phyloP scores from a whole-genome alignment of 805 yeast genomes.

The Starmerella davenportii region DNA sequence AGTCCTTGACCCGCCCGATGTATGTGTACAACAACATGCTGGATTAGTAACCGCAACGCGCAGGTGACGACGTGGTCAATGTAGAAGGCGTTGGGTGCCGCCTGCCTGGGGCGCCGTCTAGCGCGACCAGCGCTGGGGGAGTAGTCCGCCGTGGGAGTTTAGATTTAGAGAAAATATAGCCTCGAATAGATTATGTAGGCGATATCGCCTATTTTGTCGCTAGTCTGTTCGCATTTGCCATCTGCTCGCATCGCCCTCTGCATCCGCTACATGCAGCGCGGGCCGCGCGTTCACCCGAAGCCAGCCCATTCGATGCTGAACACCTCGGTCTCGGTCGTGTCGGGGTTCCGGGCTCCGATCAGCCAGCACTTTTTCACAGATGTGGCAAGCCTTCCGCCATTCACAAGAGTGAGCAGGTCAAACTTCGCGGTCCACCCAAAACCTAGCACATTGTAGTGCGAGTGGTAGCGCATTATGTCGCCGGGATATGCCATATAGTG shows the following conservation, averaged over 20 bases:
- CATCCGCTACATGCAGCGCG: too few relatives aligned
- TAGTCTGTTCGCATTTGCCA: too few relatives aligned
- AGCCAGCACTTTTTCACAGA: slow-evolving; percentile 79
- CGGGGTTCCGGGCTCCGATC: slow-evolving; percentile 23
- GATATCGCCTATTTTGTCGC: too few relatives aligned
- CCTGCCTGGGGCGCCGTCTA: too few relatives aligned
- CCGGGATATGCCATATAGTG: slow-evolving; percentile 83
- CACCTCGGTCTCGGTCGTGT: slow-evolving; percentile 20
- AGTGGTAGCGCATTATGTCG: slow-evolving; percentile 78
- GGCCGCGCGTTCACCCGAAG: slow-evolving; percentile 60
- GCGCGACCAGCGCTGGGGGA: too few relatives aligned
- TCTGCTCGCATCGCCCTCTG: too few relatives aligned
- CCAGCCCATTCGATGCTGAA: slow-evolving; percentile 94
- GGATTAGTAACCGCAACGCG: neutral
- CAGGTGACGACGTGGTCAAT: neutral
- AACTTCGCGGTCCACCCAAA: slow-evolving; percentile 34
- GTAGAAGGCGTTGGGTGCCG: too few relatives aligned
- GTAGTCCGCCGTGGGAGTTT: too few relatives aligned
- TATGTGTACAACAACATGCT: slow-evolving; percentile 22
- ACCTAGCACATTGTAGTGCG: slow-evolving; percentile 57
- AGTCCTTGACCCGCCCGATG: slow-evolving; percentile 20
- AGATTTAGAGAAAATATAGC: too few relatives aligned
- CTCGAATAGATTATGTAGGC: too few relatives aligned
- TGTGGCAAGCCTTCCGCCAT: slow-evolving; percentile 84
- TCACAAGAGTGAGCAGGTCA: slow-evolving; percentile 41